Percentiles rank a stretch among this genome's conserved stretches.
Evolutionary conservation across 177 flowering plant species (phyloP).

Genomic region (Vitis hybrid): DNA sequence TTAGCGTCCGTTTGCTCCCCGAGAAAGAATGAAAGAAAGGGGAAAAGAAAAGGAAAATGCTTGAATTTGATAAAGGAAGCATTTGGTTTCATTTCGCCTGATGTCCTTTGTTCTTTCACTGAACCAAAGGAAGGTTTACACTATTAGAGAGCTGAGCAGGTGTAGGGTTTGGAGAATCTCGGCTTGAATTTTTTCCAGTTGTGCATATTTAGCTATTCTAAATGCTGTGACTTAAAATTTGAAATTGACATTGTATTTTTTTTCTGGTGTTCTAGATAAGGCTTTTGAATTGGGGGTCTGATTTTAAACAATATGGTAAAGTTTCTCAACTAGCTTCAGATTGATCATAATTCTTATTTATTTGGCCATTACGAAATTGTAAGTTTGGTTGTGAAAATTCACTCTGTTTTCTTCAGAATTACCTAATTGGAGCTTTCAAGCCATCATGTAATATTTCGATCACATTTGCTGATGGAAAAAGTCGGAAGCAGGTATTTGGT

Average conservation of each 20-base stretch:
- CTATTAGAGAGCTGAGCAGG: background rate
- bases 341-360: background rate
- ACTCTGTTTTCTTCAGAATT: conserved; percentile 48
- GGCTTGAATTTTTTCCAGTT: background rate
- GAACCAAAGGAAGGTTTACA: too few relatives aligned
- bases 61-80: too few relatives aligned
- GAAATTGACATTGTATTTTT: conserved; percentile 1
- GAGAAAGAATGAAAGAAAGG: too few relatives aligned
- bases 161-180: background rate
- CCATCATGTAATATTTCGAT: conserved; percentile 74
- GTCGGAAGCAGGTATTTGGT: conserved; percentile 75
- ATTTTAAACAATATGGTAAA: conserved; percentile 15
- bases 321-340: background rate
- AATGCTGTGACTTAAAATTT: background rate
- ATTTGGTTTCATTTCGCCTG: too few relatives aligned
- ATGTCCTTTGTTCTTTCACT: too few relatives aligned
- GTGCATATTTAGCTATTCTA: background rate
- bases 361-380: background rate
- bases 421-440: conserved; percentile 83
- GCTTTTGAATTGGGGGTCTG: background rate
- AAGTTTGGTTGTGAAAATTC: background rate
- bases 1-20: too few relatives aligned
- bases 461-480: conserved; percentile 74
- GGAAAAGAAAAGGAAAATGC: too few relatives aligned
- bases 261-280: background rate